These are phyloP conservation scores for Phytophthora multivora DNA, from an alignment of 352 stramenopile species.

Conservation along the genomic window DNA sequence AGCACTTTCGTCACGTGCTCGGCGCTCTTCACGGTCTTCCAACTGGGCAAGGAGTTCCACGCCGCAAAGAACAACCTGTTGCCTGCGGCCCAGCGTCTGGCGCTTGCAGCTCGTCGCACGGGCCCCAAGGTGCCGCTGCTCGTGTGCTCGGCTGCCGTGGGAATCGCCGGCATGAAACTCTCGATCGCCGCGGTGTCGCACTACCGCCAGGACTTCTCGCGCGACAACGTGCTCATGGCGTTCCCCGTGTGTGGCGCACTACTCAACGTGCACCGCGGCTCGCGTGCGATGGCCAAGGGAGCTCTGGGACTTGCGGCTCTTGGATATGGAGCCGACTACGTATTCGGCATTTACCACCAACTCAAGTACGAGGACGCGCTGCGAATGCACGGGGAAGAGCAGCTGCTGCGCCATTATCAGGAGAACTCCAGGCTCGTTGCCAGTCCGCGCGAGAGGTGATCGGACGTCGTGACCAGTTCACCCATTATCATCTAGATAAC, in stretches of 20 bases:
- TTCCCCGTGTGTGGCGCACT: constrained; percentile 55
- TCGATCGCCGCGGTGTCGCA: constrained; percentile 50
- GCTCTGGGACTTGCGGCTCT: constrained; percentile 43
- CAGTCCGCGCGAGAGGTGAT: constrained; percentile 15
- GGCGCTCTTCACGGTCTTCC: constrained; percentile 31
- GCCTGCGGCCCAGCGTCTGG: constrained; percentile 23
- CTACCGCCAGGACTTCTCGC: constrained; percentile 60
- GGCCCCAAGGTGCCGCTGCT: constrained; percentile 44
- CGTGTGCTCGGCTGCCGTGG: constrained; percentile 43
- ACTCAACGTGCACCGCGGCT: constrained; percentile 45
- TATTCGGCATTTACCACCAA: constrained; percentile 33
- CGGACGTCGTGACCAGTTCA: not conserved
- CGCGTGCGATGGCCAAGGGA: constrained; percentile 47
- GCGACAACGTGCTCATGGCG: constrained; percentile 53
- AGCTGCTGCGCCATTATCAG: constrained; percentile 10
- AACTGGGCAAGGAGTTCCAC: constrained; percentile 40
- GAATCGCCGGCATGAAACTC: constrained; percentile 65
- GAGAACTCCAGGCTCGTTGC: not conserved
- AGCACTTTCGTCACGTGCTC: constrained; percentile 37
- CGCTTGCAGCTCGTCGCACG: constrained; percentile 38
- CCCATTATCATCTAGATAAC: constrained; percentile 7
- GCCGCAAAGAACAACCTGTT: constrained; percentile 6
- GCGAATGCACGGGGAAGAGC: constrained; percentile 21
- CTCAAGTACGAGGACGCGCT: constrained; percentile 32
- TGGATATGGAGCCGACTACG: constrained; percentile 45